Percentiles rank a stretch among this genome's conserved stretches.
Conservation (phyloP, 352 stramenopile genomes). For the Elongisporangium anandrum region DNA sequence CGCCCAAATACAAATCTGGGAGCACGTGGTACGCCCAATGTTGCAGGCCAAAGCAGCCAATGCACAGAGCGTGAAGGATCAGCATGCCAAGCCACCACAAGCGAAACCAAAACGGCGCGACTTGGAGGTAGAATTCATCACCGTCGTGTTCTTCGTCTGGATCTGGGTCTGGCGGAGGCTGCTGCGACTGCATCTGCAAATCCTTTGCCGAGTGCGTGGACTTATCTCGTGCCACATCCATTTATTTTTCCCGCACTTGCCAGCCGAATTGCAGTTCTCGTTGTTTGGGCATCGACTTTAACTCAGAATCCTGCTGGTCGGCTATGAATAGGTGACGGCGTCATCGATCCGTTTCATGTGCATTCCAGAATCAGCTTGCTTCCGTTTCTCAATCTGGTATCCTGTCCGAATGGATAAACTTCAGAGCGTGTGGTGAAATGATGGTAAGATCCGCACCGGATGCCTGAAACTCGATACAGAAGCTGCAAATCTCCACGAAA, state of each 20-base stretch:
- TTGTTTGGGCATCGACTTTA: background rate
- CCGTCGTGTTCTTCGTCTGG: background rate
- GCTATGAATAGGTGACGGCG: background rate
- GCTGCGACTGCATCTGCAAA: background rate
- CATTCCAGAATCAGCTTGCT: background rate
- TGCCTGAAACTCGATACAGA: too few relatives aligned
- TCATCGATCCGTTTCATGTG: background rate
- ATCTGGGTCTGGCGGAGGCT: background rate
- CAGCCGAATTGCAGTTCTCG: background rate
- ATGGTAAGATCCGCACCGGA: too few relatives aligned
- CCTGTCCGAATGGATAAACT: too few relatives aligned
- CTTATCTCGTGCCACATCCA: background rate
- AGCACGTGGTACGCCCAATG: background rate
- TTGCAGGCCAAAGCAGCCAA: constrained; percentile 4
- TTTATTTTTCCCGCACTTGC: background rate
- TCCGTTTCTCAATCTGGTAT: too few relatives aligned
- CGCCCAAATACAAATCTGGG: background rate
- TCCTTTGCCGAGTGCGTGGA: background rate
- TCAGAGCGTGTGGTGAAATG: too few relatives aligned
- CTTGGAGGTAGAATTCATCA: background rate
- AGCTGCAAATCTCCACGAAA: too few relatives aligned
- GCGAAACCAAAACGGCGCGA: constrained; percentile 1
- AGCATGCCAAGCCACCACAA: constrained; percentile 12
- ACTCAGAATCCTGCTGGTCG: too few relatives aligned
- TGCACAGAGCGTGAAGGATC: constrained; percentile 9